phyloP scores from a whole-genome alignment of 2,329 filamentous ascomycete genomes.

The Penicillium rolfsii region DNA sequence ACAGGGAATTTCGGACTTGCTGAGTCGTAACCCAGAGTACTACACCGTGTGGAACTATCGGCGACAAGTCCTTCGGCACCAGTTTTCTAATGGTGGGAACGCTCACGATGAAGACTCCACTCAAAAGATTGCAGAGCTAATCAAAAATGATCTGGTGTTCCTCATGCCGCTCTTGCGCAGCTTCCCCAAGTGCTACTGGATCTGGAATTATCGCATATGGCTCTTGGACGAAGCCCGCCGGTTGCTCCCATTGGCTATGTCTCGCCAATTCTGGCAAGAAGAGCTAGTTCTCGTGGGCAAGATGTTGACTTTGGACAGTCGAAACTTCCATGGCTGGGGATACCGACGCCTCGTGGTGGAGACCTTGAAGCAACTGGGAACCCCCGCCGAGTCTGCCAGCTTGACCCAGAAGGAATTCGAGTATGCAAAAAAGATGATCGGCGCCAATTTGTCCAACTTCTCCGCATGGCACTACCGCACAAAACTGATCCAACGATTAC shows the following conservation, averaged over 20 bases:
- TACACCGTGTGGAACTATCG: constrained; percentile 59
- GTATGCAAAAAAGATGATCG: constrained; percentile 89
- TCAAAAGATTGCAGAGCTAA: constrained; percentile 54
- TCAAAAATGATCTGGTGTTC: constrained; percentile 77
- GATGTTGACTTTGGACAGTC: constrained; percentile 82
- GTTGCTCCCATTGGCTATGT: constrained; percentile 59
- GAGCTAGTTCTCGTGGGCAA: constrained; percentile 82
- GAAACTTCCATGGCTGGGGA: constrained; percentile 97
- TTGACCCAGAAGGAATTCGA: constrained; percentile 81
- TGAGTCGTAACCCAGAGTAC: constrained; percentile 53
- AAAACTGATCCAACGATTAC: constrained; percentile 75
- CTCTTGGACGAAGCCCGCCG: constrained; percentile 71
- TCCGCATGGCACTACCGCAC: constrained; percentile 94
- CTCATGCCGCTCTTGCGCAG: constrained; percentile 81
- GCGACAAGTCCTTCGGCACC: constrained; percentile 68
- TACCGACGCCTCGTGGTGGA: constrained; percentile 80
- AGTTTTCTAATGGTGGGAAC: constrained; percentile 49
- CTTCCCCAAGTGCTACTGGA: constrained; percentile 98
- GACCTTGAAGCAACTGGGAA: constrained; percentile 66
- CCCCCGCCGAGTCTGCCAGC: constrained; percentile 50
- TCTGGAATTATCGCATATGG: constrained; percentile 96
- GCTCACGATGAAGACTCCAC: constrained; percentile 42
- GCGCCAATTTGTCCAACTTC: constrained; percentile 86
- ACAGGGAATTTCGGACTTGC: constrained; percentile 48
- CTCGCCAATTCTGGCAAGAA: constrained; percentile 75